These are phyloP conservation scores for Dunaliella primolecta DNA, from an alignment of 139 green algal genomes.

Conservation along the genomic window DNA sequence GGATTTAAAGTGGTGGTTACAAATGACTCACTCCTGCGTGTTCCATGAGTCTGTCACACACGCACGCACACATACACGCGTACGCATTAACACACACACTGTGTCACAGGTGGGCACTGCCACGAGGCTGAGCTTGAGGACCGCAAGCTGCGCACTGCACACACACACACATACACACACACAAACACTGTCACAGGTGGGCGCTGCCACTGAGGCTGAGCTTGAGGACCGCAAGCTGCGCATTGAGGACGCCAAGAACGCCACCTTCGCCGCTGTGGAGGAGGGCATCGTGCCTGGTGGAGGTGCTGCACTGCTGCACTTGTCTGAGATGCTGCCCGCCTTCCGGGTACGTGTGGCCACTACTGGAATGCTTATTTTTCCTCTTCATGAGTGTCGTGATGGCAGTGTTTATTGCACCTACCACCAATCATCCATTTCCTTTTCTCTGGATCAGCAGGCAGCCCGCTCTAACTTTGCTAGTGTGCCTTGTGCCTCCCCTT, in stretches of 20 bases:
- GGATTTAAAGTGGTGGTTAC: too few species aligned
- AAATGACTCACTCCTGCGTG: too few species aligned
- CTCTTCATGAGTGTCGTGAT: too few species aligned
- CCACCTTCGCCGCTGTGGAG: conserved; percentile 90
- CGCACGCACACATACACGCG: neutral
- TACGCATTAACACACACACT: neutral
- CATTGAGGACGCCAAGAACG: conserved; percentile 99
- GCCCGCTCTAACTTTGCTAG: too few species aligned
- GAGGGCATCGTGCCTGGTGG: conserved; percentile 96
- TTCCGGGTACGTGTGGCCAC: conserved; percentile 71
- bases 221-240: conserved; percentile 98
- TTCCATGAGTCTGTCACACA: too few species aligned
- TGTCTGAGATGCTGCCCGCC: conserved; percentile 75
- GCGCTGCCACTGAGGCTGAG: conserved; percentile 95
- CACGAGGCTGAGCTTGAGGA: conserved; percentile 99
- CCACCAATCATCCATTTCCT: too few species aligned
- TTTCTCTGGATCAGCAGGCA: too few species aligned
- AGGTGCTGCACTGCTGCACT: conserved; percentile 91
- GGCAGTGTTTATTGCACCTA: too few species aligned
- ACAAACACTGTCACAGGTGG: conserved; percentile 67
- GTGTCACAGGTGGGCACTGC: conserved; percentile 88
- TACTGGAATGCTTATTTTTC: too few species aligned
- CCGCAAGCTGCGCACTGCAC: conserved; percentile 93
- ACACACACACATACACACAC: conserved; percentile 2
- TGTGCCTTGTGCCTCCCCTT: too few species aligned